phyloP scores from a whole-genome alignment of 495 filamentous ascomycete species.

The Antarctomyces pellizariae region DNA sequence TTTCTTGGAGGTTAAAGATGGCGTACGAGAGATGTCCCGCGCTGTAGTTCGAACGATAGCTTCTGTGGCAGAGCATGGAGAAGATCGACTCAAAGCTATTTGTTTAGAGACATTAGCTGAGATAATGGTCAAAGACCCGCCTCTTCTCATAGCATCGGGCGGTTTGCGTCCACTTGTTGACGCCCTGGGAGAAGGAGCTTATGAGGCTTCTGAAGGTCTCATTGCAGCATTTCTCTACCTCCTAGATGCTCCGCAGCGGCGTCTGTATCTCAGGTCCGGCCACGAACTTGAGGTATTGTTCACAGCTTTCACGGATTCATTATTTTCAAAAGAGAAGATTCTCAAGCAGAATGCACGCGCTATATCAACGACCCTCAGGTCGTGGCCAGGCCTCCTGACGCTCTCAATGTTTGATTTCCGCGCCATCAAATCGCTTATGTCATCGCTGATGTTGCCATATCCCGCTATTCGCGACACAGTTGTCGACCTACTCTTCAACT shows the following conservation, averaged over 20 bases:
- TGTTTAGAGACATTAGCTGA: constrained; percentile 83
- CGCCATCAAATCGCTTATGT: constrained; percentile 58
- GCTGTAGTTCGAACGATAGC: constrained; percentile 71
- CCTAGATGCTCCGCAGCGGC: constrained; percentile 58
- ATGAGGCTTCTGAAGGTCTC: constrained; percentile 72
- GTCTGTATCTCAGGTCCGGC: constrained; percentile 59
- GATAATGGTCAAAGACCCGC: constrained; percentile 66
- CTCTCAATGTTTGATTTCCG: constrained; percentile 68
- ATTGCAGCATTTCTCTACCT: constrained; percentile 69
- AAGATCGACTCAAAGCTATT: constrained; percentile 73
- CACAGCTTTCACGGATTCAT: constrained; percentile 70
- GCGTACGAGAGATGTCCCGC: constrained; percentile 67
- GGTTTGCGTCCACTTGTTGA: constrained; percentile 66
- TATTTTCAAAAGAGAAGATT: constrained; percentile 46
- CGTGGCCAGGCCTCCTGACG: constrained; percentile 77
- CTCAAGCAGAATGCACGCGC: constrained; percentile 70
- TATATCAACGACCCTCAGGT: constrained; percentile 66
- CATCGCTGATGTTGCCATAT: constrained; percentile 51
- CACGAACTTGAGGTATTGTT: constrained; percentile 60
- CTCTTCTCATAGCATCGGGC: constrained; percentile 51
- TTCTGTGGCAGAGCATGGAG: constrained; percentile 66
- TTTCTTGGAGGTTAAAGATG: constrained; percentile 88
- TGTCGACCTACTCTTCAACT: constrained; percentile 72
- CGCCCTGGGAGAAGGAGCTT: constrained; percentile 70
- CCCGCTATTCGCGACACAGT: constrained; percentile 42